Evolutionary conservation across 768 basidiomycete species (phyloP), one percentile per base, ranked within the genome.

Genomic region (Chlorophyllum brunneum): DNA sequence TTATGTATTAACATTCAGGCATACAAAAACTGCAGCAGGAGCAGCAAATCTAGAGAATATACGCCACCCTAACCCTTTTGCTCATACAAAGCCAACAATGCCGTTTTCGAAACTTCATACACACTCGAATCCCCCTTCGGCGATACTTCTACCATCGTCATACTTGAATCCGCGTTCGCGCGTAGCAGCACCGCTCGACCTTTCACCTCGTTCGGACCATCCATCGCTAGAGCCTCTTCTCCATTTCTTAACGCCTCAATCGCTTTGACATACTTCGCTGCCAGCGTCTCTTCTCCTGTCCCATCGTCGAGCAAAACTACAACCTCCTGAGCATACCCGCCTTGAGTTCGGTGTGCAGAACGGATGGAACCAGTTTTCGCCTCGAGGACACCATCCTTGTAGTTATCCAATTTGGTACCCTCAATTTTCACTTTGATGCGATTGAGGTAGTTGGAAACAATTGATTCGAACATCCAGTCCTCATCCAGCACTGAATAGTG

Each of bases 151-250:
- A 73, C 66, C 34, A 54, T 58, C n/a, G n/a, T n/a, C n/a, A n/a
- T n/a, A 27, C 64, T 65, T 11, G 61, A 57, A 34, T 73, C 67
- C 24, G 70, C 59, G 26, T 59, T 57, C 51, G 76, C 70, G 30
- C 74, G 63, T 53, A 83, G 64, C 34, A 77, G 68, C 53, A 82
- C 51, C 24, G 44, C 51, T 23, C 51, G 51, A 24, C 51, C 51
- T 26, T 53, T 53, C 43, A 53, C 51, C 23, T 72, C 49, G 73
- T 70, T 18, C 61, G 63, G 15, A 78, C 80, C 82, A 4, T 70
- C 69, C 47, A 83, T 64, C 18, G 75, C 70, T 36, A 86, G 54
- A 4, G 81, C 84, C 33, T 71, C 72, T 37, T 83, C 76, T 6
- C 71, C 74, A 41, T 54, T 60, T 34, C 59, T 57, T 15, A 48